Base-by-base conservation (phyloP, 345 rosid species). In the Boechera divaricarpa region DNA sequence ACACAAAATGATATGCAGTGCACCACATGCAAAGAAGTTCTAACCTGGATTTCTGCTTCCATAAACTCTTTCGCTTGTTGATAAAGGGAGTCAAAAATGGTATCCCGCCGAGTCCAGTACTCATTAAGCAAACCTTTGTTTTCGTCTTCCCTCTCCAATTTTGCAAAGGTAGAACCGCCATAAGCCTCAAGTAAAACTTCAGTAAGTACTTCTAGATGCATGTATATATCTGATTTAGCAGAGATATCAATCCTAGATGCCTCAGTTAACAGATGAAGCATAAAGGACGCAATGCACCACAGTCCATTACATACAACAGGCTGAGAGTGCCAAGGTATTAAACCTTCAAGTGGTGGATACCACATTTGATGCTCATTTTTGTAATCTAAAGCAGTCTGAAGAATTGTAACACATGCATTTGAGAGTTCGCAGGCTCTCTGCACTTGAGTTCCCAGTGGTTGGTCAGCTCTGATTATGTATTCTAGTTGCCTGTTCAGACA, bases 341-440 rank as follows among this genome's bases (percentile, higher is more conserved):
- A 86, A 61, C 97, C 93, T 82, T 93, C 92, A 53, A 86, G 92
- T 69, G 94, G 90, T 57, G 98, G 99, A 77, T 91, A 93, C 98
- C 98, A 96, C 79, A 93, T 82, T 61, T 89, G 86, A 80, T 88
- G 88, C 81, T 90, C 91, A 83, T 76, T 88, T 83, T 79, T 93
- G 84, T 86, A 96, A 70, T 80, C 84, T 79, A 87, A 75, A 66
- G 88, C 89, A 32, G 90, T 80, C 47, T 65, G 93, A 79, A 93
- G 55, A 75, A 93, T 77, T 29, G 85, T 78, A 59, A 86, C 97
- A 81, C 94, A 81, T 67, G 87, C 87, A 81, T 89, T 89, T 74
- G 92, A 82, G 74, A 95, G 86, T 82, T 95, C 96, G 68, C 90
- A 83, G 69, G 90, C 84, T 83, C 93, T 88, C 77, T 74, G 85